A percentile compares a stretch with the other conserved stretches of the same genome.
These are phyloP conservation scores for Thalassiosira mediterranea DNA, from an alignment of 352 stramenopile species.

Conservation along the genomic window DNA sequence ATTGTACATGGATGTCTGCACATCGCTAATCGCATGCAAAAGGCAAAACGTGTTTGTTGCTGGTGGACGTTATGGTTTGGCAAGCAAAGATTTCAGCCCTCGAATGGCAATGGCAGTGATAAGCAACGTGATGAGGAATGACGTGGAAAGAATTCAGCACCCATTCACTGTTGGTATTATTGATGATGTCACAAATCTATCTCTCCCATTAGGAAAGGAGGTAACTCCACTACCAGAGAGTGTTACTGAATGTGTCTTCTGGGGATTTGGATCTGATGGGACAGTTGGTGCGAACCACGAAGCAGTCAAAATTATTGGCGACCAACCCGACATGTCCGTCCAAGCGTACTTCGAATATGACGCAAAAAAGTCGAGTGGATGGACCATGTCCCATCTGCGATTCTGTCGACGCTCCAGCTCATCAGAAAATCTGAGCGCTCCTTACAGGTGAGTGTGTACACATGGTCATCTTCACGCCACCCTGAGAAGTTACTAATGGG, in stretches of 20 bases:
- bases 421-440: constrained; percentile 34
- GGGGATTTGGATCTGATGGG: constrained; percentile 85
- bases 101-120: constrained; percentile 84
- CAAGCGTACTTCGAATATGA: constrained; percentile 84
- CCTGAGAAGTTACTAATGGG: too few relatives aligned
- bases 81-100: constrained; percentile 87
- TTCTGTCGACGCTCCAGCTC: constrained; percentile 65
- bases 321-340: constrained; percentile 63
- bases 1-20: constrained; percentile 91
- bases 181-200: constrained; percentile 79
- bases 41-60: constrained; percentile 83
- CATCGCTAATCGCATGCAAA: constrained; percentile 87
- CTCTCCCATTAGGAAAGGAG: constrained; percentile 58
- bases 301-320: constrained; percentile 78
- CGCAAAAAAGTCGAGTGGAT: constrained; percentile 78
- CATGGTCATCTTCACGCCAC: neutral
- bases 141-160: constrained; percentile 57
- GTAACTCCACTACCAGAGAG: constrained; percentile 75
- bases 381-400: constrained; percentile 74
- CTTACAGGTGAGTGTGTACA: constrained; percentile 34
- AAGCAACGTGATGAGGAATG: constrained; percentile 68
- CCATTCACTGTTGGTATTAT: constrained; percentile 89
- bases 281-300: constrained; percentile 78
- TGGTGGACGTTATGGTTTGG: constrained; percentile 85
- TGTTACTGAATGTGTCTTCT: constrained; percentile 91